Evolutionary conservation across 2,329 filamentous ascomycete genomes (phyloP).

Genomic region (Coniochaeta sp.): DNA sequence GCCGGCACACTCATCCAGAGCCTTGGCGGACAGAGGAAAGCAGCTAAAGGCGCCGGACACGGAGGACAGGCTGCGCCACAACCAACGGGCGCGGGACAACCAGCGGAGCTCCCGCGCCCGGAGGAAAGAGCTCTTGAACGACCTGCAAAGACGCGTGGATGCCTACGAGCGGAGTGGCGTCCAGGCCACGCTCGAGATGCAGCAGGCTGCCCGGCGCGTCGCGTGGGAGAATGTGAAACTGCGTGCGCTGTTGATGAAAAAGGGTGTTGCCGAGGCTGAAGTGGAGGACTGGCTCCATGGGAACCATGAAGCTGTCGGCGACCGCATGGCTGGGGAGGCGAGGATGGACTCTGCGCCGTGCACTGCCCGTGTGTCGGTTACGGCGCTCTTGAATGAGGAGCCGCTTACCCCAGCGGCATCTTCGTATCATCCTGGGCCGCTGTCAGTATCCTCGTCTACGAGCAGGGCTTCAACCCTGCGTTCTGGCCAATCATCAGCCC

Average conservation of each 20-base stretch:
- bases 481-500: neutral
- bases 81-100: constrained; percentile 32
- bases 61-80: neutral
- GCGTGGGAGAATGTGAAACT: constrained; percentile 35
- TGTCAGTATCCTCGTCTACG: neutral
- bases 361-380: neutral
- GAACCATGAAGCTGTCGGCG: neutral
- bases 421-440: neutral
- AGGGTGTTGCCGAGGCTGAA: neutral
- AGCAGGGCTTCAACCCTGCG: neutral
- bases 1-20: neutral
- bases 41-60: constrained; percentile 2
- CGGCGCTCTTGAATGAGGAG: neutral
- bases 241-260: constrained; percentile 16
- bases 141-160: constrained; percentile 35
- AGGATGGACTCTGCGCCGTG: neutral
- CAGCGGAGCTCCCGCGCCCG: constrained; percentile 46
- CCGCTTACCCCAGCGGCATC: neutral
- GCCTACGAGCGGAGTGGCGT: constrained; percentile 40
- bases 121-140: constrained; percentile 39
- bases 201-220: constrained; percentile 41
- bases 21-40: neutral
- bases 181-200: constrained; percentile 44
- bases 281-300: neutral
- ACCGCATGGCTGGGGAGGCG: neutral